These are phyloP conservation scores for Cyberlindnera japonica DNA, from an alignment of 805 yeast genomes.

Conservation along the genomic window DNA sequence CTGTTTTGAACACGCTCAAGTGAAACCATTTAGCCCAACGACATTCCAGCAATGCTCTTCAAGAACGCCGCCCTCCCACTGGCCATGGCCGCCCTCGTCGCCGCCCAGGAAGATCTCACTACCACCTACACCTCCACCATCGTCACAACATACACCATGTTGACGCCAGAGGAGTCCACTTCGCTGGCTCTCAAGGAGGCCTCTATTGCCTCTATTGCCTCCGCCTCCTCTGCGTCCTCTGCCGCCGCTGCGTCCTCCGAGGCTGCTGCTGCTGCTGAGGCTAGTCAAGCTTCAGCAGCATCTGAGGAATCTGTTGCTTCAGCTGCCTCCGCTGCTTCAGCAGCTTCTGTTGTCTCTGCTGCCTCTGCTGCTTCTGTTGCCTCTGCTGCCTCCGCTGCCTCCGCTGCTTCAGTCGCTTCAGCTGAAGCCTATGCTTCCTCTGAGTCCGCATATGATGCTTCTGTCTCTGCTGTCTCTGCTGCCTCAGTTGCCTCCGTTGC, in stretches of 20 bases:
- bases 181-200: slow-evolving; percentile 8
- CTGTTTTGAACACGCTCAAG: background rate
- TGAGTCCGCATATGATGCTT: no score
- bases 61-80: slow-evolving; percentile 22
- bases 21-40: background rate
- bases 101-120: slow-evolving; percentile 33
- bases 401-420: background rate
- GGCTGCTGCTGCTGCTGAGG: slow-evolving; percentile 22
- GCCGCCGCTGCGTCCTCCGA: slow-evolving; percentile 22
- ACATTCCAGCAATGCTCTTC: slow-evolving; percentile 20
- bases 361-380: slow-evolving; percentile 8
- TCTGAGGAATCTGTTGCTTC: slow-evolving; percentile 22
- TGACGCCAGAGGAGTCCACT: slow-evolving; percentile 28
- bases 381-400: background rate
- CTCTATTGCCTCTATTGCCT: slow-evolving; percentile 12
- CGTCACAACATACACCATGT: slow-evolving; percentile 30
- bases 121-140: slow-evolving; percentile 38
- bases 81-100: slow-evolving; percentile 30
- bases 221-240: slow-evolving; percentile 8
- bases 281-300: slow-evolving; percentile 16
- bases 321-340: slow-evolving; percentile 18
- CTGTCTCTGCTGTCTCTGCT: slow-evolving; percentile 12
- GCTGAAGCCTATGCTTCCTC: slow-evolving; percentile 12
- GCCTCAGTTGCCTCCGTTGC: no score
- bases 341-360: slow-evolving; percentile 22